Base-by-base conservation (phyloP, 2,329 filamentous ascomycete genomes). In the Stemphylium beticola region DNA sequence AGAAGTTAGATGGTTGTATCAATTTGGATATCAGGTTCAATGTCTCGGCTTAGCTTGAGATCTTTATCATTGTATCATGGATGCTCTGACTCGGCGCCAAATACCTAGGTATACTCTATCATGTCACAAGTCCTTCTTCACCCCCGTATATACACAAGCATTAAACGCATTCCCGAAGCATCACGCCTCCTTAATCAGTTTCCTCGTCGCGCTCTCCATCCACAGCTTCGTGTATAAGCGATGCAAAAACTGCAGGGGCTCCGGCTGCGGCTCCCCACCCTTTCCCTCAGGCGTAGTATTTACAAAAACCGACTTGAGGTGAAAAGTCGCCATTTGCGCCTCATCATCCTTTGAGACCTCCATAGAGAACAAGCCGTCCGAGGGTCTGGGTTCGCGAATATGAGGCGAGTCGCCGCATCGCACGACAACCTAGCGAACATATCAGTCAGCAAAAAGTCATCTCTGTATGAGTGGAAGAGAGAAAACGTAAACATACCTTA, bases 161-260 rank as follows among this genome's bases (percentile, higher is more conserved):
- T 24, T 15, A 11, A 10, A 12, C 4, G 1, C 3, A 10, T 8
- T 10, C n/a, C 12, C 10, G 9, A 14, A 26, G 32, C 14, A 8
- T 31, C 31, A 59, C 22, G 55, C 49, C n/a, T 57, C 56, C 34
- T 61, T 64, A 58, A 75, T 48, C 59, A 77, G 44, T 44, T 74
- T 76, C 56, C 74, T 57, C 5, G 74, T 74, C 31, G 73, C 74
- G 15, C 74, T 73, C 62, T 77, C 75, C 74, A 77, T 76, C 75
- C 73, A 76, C 18, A 77, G 58, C 61, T 76, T 76, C 0, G 73
- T 74, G 37, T 76, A 76, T 62, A 69, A 62, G 36, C 69, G 61
- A 57, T 76, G 75, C 38, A 64, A 53, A 26, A 67, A 60, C 51
- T 74, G 67, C 41, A 76, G 68, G 6, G 48, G 54, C 62, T 58